Evolutionary conservation across 1,284 basidiomycete genomes (phyloP).

Genomic region (Afroboletus lepidellus): DNA sequence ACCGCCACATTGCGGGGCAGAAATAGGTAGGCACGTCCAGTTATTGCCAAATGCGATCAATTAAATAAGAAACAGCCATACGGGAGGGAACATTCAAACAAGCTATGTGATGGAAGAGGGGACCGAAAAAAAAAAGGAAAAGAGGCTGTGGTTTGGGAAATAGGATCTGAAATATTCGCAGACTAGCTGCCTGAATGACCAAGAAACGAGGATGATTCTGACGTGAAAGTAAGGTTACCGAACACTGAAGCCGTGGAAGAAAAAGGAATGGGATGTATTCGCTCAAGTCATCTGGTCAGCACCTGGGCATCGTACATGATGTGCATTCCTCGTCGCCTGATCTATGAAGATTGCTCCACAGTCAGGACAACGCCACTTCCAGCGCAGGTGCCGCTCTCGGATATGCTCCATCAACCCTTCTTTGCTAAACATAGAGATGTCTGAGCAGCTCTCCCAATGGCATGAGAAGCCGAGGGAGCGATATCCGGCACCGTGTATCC

Average conservation of each 20-base stretch:
- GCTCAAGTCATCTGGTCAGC: conserved; percentile 3
- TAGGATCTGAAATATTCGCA: conserved; percentile 1
- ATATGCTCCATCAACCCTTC: conserved; percentile 26
- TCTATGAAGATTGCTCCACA: conserved; percentile 22
- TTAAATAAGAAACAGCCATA: neutral
- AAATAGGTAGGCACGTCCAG: neutral
- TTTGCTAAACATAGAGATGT: conserved; percentile 16
- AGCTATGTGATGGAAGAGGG: neutral
- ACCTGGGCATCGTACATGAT: conserved; percentile 13
- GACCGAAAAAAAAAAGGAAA: neutral
- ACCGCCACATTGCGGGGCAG: neutral
- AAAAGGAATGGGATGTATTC: neutral
- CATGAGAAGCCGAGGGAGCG: conserved; percentile 16
- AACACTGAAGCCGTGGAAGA: neutral
- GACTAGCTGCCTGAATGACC: conserved; percentile 10
- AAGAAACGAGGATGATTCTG: neutral
- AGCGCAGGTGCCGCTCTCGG: conserved; percentile 26
- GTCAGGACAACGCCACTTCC: conserved; percentile 27
- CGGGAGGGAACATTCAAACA: neutral
- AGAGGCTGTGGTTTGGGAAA: neutral
- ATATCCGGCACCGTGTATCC: conserved; percentile 14
- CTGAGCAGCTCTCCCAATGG: conserved; percentile 26
- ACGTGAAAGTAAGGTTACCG: neutral
- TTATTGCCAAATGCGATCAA: conserved; percentile 3
- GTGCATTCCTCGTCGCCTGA: conserved; percentile 20